phyloP scores from a whole-genome alignment of 768 basidiomycete species.

The Leccinum longicurvipes region DNA sequence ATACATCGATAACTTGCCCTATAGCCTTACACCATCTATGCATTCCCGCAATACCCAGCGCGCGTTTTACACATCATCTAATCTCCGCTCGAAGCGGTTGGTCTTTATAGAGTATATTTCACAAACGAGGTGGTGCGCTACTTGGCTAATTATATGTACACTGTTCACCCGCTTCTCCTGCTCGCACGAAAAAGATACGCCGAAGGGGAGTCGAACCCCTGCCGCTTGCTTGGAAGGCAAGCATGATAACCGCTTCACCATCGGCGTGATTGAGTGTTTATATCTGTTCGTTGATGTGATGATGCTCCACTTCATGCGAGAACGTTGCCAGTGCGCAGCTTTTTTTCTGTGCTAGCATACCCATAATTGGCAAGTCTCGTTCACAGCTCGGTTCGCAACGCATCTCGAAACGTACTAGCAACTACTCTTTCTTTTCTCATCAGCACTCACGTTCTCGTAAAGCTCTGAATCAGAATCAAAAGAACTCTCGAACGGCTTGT shows the following conservation, averaged over 20 bases:
- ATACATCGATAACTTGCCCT: slow-evolving; percentile 2
- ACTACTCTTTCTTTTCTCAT: slow-evolving; percentile 11
- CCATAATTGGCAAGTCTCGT: neutral
- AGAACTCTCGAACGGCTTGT: neutral
- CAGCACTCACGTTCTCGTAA: neutral
- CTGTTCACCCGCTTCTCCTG: too few relatives aligned
- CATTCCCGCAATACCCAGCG: neutral
- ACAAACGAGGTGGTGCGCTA: neutral
- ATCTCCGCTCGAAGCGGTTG: slow-evolving; percentile 8
- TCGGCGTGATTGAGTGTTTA: slow-evolving; percentile 36
- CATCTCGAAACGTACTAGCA: slow-evolving; percentile 6
- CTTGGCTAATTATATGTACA: neutral
- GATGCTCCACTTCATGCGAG: neutral
- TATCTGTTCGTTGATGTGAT: slow-evolving; percentile 5
- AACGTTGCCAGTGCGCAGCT: neutral
- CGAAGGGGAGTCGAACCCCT: slow-evolving; percentile 77
- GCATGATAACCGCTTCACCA: slow-evolving; percentile 94
- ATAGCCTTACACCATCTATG: slow-evolving; percentile 1
- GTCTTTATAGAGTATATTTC: slow-evolving; percentile 4
- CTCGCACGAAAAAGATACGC: slow-evolving; percentile 30
- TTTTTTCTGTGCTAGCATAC: neutral
- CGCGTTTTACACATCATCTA: neutral
- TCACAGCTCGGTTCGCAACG: slow-evolving; percentile 21
- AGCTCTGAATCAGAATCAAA: neutral
- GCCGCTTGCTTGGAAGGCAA: slow-evolving; percentile 83